phyloP scores from a whole-genome alignment of 176 grass and related monocot genomes.

The Miscanthus lutarioriparius region DNA sequence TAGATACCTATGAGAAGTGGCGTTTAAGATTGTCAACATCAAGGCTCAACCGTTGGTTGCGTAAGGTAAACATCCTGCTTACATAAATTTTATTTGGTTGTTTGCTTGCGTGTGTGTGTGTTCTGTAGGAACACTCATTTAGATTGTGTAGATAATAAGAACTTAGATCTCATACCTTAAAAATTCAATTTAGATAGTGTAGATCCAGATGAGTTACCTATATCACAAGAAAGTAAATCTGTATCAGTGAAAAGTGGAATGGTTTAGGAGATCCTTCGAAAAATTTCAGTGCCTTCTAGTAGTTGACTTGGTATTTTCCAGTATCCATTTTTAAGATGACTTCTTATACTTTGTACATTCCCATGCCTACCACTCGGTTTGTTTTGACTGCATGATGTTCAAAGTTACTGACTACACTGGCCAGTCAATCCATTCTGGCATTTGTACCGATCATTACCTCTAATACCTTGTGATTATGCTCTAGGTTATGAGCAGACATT shows the following conservation, averaged over 20 bases:
- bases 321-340: background rate
- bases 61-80: conserved; percentile 61
- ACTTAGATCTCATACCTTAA: background rate
- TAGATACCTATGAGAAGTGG: conserved; percentile 89
- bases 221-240: conserved; percentile 14
- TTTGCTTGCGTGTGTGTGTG: conserved; percentile 3
- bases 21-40: conserved; percentile 91
- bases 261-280: background rate
- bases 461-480: conserved; percentile 18
- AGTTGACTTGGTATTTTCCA: background rate
- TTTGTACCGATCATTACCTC: background rate
- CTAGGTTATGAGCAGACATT: conserved; percentile 94
- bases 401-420: background rate
- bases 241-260: conserved; percentile 6
- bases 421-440: conserved; percentile 9
- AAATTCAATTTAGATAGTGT: conserved; percentile 18
- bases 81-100: background rate
- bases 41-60: conserved; percentile 87
- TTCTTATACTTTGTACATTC: background rate
- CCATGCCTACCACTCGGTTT: background rate
- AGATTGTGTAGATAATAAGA: conserved; percentile 2
- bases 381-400: conserved; percentile 12
- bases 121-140: background rate
- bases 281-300: background rate
- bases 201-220: background rate